Percentiles rank a stretch among this genome's conserved stretches.
These are phyloP conservation scores for Podospora comata DNA, from an alignment of 495 filamentous ascomycete species.

Conservation along the genomic window DNA sequence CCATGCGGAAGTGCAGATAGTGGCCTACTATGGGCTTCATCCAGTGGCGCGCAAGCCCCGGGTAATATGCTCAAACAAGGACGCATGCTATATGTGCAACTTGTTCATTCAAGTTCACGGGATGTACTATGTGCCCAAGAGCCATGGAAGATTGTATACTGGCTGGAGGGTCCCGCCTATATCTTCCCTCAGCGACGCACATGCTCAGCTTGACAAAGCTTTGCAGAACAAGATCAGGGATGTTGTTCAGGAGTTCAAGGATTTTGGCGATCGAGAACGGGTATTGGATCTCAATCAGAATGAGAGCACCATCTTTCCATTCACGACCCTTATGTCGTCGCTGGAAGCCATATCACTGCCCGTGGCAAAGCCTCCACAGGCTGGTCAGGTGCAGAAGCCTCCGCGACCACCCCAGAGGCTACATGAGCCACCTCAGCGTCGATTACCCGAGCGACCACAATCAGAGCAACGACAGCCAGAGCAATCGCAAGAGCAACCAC, in stretches of 20 bases:
- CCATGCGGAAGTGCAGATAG: constrained; percentile 51
- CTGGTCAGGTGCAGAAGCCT: not conserved
- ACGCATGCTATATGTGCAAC: constrained; percentile 51
- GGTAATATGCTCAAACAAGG: constrained; percentile 49
- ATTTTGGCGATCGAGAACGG: not conserved
- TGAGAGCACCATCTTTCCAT: constrained; percentile 21
- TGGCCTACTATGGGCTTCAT: constrained; percentile 40
- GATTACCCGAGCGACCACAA: not conserved
- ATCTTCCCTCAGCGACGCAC: constrained; percentile 3
- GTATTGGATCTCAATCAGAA: constrained; percentile 10
- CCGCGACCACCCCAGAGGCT: not conserved
- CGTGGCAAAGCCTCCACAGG: not conserved
- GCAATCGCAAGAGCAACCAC: too few relatives aligned
- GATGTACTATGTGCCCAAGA: constrained; percentile 38
- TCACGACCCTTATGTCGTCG: constrained; percentile 12
- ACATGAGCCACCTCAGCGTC: not conserved
- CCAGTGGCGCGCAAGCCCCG: constrained; percentile 32
- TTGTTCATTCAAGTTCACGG: constrained; percentile 42
- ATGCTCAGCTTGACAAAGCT: constrained; percentile 10
- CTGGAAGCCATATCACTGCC: constrained; percentile 4
- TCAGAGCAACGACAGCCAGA: not conserved
- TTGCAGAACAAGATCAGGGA: constrained; percentile 15
- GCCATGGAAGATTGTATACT: constrained; percentile 44
- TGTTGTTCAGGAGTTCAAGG: constrained; percentile 6
- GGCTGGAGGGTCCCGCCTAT: constrained; percentile 34